These are phyloP conservation scores for Malus asiatica DNA, from an alignment of 306 rosid species.

Conservation along the genomic window DNA sequence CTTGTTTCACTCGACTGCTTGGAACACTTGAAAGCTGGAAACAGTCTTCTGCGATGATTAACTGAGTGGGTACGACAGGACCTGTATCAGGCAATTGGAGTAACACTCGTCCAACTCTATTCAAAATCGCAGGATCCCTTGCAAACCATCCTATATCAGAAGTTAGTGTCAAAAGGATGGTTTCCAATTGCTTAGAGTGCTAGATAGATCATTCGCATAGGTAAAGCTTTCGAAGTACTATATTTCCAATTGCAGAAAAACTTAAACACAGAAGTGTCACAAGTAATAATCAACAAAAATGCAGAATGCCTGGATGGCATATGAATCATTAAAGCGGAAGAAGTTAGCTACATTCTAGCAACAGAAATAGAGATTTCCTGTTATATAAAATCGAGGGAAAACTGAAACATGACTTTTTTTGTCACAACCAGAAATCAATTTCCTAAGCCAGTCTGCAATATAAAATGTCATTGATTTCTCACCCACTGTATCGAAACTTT, in stretches of 20 bases:
- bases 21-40: conserved; percentile 67
- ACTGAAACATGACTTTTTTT: background rate
- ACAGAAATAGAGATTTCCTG: background rate
- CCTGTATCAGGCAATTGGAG: conserved; percentile 36
- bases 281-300: background rate
- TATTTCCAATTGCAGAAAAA: background rate
- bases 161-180: conserved; percentile 23
- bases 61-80: conserved; percentile 38
- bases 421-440: background rate
- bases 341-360: background rate
- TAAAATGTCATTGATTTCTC: conserved; percentile 15
- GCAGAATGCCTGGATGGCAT: background rate
- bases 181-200: background rate
- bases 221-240: background rate
- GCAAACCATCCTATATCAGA: conserved; percentile 86
- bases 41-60: conserved; percentile 80
- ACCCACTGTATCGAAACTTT: conserved; percentile 90
- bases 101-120: conserved; percentile 53
- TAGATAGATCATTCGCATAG: background rate
- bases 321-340: background rate
- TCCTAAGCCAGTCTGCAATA: background rate
- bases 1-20: conserved; percentile 25
- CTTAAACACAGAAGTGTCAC: background rate
- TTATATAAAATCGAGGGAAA: background rate
- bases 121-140: conserved; percentile 61